Base-by-base conservation (phyloP, 2,329 filamentous ascomycete species). In the Clonostachys sp. region DNA sequence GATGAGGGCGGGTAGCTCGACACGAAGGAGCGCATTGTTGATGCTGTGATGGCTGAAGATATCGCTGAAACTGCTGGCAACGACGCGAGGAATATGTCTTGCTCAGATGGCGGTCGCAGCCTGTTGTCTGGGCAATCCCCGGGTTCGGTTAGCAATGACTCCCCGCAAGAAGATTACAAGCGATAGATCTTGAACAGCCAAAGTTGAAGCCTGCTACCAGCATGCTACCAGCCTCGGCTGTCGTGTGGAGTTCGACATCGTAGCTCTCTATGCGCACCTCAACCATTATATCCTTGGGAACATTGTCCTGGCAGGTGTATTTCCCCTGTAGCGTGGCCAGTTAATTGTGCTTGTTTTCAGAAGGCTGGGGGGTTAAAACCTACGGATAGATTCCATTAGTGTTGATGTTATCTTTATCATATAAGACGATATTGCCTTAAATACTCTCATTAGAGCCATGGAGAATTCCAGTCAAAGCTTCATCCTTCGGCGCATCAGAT, bases 251-350 rank as follows among this genome's bases (percentile, higher is more conserved):
- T 0, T 73, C 63, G 0, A 77, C 68, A 61, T 97, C 92, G 68
- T 95, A 97, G 74, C 96, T 97, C 63, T 87, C 80, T 91, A 97
- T 96, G 66, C 87, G 91, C 1, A 91, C 91, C 54, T 87, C 74
- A 0, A 90, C 89, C 92, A 97, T 96, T 48, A 20, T 82, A 24
- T 24, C 83, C 51, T 89, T 86, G 1, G 68, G 73, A 0, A 86
- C 76, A 57, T 88, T 79, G 60, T 97, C 91, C 62, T 95, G 89
- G 67, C 97, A 97, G 0, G 91, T 96, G 65, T 89, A 91, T 61
- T 91, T 91, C 7, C 24, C 24, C 24, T 24, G 7, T 24, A 8
- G 5, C 89, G 90, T 0, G 91, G 8, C 7, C 3, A 10, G 36
- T 40, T 8, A 24, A 24, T 8, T 24, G 24, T 24, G 24, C 8